phyloP scores from a whole-genome alignment of 2,329 filamentous ascomycete genomes.

The Fusarium drepaniforme region DNA sequence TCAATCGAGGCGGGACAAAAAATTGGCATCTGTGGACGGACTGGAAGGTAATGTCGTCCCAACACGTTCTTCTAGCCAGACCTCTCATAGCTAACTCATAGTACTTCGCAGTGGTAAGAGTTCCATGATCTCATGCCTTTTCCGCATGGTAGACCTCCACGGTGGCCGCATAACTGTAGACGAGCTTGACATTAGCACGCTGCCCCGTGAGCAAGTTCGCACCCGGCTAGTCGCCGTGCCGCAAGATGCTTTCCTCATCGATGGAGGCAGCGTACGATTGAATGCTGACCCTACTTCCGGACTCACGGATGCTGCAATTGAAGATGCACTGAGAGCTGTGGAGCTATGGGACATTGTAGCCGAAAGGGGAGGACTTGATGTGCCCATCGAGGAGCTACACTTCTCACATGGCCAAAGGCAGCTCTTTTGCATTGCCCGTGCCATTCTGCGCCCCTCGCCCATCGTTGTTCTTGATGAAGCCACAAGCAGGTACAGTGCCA shows the following conservation, averaged over 20 bases:
- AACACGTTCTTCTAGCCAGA: accelerated
- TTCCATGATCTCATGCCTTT: slow-evolving; percentile 50
- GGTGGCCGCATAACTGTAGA: slow-evolving; percentile 60
- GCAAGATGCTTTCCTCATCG: slow-evolving; percentile 64
- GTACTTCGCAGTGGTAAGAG: slow-evolving; percentile 59
- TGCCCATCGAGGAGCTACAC: slow-evolving; percentile 46
- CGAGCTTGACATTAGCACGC: slow-evolving; percentile 50
- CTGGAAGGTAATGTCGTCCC: slow-evolving; percentile 19
- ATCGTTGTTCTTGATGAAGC: slow-evolving; percentile 58
- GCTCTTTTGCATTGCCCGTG: slow-evolving; percentile 60
- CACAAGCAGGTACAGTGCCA: slow-evolving; percentile 49
- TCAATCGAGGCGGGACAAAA: slow-evolving; percentile 31
- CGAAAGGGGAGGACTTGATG: slow-evolving; percentile 52
- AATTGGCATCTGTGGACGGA: slow-evolving; percentile 34
- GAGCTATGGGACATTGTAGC: slow-evolving; percentile 57
- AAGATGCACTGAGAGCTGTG: slow-evolving; percentile 58
- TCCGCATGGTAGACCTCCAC: slow-evolving; percentile 59
- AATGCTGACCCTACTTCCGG: slow-evolving; percentile 60
- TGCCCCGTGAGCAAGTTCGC: slow-evolving; percentile 44
- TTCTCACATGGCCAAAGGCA: slow-evolving; percentile 63
- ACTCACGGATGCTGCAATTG: slow-evolving; percentile 55
- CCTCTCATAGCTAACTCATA: background rate
- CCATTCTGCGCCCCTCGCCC: slow-evolving; percentile 54
- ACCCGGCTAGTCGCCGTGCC: slow-evolving; percentile 56
- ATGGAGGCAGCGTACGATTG: slow-evolving; percentile 54